Conservation (phyloP, 1,284 basidiomycete species). For the Trametes polyzona region DNA sequence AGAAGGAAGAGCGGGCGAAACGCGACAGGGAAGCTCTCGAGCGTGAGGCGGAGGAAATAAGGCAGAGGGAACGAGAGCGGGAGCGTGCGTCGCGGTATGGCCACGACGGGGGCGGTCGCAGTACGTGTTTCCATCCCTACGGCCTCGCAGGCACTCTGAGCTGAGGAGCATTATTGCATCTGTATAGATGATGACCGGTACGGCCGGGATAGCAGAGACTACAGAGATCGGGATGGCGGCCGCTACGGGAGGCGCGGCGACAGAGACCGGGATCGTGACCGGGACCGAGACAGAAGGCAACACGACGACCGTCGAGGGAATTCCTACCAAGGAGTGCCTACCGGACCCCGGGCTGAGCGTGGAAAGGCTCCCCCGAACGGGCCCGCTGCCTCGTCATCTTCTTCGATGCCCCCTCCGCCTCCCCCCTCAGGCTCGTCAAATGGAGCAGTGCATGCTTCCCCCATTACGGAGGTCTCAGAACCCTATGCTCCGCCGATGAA, state of each 20-base stretch:
- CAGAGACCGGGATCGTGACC: slow-evolving; percentile 41
- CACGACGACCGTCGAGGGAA: slow-evolving; percentile 29
- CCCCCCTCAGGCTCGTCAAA: slow-evolving; percentile 34
- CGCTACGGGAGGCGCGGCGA: slow-evolving; percentile 1
- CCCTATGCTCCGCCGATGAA: slow-evolving; percentile 74
- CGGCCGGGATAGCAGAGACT: slow-evolving; percentile 46
- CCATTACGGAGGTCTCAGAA: slow-evolving; percentile 42
- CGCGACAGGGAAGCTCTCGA: slow-evolving; percentile 73
- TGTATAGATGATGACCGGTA: slow-evolving; percentile 61
- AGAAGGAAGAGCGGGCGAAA: slow-evolving; percentile 59
- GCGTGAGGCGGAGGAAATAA: slow-evolving; percentile 71
- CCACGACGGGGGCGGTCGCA: slow-evolving; percentile 45
- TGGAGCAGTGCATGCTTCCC: slow-evolving; percentile 11
- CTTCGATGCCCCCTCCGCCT: slow-evolving; percentile 54
- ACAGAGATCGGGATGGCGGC: not conserved
- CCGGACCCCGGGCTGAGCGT: slow-evolving; percentile 83
- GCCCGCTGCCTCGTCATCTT: slow-evolving; percentile 36
- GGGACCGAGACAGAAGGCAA: slow-evolving; percentile 39
- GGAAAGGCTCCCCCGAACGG: slow-evolving; percentile 45
- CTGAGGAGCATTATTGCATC: slow-evolving; percentile 22
- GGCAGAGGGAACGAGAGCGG: slow-evolving; percentile 46
- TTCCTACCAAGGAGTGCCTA: slow-evolving; percentile 66
- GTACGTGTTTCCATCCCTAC: slow-evolving; percentile 42
- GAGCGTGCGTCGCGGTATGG: slow-evolving; percentile 43
- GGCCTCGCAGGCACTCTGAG: too few relatives aligned